Evolutionary conservation across 257 asterid species (phyloP), one percentile per base, ranked within the genome.

Genomic region (Scutellaria barbata): DNA sequence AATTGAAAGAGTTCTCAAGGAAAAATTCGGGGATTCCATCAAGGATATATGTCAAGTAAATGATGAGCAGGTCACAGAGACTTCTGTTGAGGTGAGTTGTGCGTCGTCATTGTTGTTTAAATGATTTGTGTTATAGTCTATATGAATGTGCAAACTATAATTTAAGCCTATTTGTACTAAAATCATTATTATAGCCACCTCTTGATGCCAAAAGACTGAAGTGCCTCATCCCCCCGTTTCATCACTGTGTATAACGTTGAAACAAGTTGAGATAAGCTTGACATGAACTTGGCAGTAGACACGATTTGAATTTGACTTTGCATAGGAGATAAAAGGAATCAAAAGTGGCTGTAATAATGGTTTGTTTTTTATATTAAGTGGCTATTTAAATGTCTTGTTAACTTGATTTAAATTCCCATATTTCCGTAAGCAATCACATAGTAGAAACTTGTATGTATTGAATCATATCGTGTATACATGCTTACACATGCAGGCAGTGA

Each of bases 11-110:
- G 96, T 87, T 48, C 93, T 93, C 43, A 87, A 89, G 82, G 98
- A 93, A 75, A 90, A 93, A 71, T 93, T 93, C 66, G 97, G 98
- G 56, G 91, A 87, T 52, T 85, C 93, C 37, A 63, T 90, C 51
- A 89, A 86, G 85, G 96, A 90, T 58, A 82, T 93, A 69, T 77
- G 88, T 59, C 98, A 93, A 85, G 92, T 88, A 7, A 65, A 86
- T n/a, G 85, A 83, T 67, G 85, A 84, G 17, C 84, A 73, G 20
- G 60, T 25, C 71, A 51, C 63, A 2, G 86, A 72, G 68, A 80
- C 87, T 41, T 85, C 86, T 10, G 88, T 80, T 53, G 96, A 93
- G 89, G 98, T 86, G 62, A 75, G 85, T 52, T 20, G 6, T 22
- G 43, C 54, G 62, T 69, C 35, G 53, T 14, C 2, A 7, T 4